Evolutionary conservation across 495 filamentous ascomycete genomes (phyloP).

Genomic region (Tetracladium setigerum): DNA sequence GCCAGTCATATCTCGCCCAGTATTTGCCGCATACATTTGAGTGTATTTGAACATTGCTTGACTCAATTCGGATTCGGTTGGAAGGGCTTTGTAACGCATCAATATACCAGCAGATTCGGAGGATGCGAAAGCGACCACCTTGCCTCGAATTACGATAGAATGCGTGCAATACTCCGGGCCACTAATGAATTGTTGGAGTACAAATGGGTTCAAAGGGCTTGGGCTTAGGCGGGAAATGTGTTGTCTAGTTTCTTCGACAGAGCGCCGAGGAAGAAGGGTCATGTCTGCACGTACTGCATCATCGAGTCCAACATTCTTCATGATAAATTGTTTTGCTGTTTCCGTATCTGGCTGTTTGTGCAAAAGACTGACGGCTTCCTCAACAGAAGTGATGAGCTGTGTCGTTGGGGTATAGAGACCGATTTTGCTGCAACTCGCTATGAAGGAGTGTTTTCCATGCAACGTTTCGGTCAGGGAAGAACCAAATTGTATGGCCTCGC

Average conservation of each 20-base stretch:
- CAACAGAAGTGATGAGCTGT: conserved; percentile 45
- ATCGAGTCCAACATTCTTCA: conserved; percentile 49
- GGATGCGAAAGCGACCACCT: conserved; percentile 54
- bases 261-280: conserved; percentile 46
- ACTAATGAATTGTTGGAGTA: conserved; percentile 57
- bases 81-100: conserved; percentile 55
- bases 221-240: conserved; percentile 47
- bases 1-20: conserved; percentile 43
- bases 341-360: conserved; percentile 23
- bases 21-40: conserved; percentile 39
- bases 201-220: conserved; percentile 46
- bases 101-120: conserved; percentile 47
- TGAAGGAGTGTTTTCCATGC: conserved; percentile 53
- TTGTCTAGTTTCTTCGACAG: conserved; percentile 41
- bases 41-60: conserved; percentile 53
- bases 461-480: conserved; percentile 34
- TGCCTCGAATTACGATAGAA: conserved; percentile 48
- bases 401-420: conserved; percentile 52
- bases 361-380: conserved; percentile 46
- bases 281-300: conserved; percentile 35
- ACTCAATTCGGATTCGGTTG: conserved; percentile 39
- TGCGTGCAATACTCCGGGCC: conserved; percentile 65
- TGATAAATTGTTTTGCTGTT: conserved; percentile 40
- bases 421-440: conserved; percentile 37
- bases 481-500: conserved; percentile 49